Evolutionary conservation across 768 basidiomycete genomes (phyloP).

Genomic region (Trametes coccinea): DNA sequence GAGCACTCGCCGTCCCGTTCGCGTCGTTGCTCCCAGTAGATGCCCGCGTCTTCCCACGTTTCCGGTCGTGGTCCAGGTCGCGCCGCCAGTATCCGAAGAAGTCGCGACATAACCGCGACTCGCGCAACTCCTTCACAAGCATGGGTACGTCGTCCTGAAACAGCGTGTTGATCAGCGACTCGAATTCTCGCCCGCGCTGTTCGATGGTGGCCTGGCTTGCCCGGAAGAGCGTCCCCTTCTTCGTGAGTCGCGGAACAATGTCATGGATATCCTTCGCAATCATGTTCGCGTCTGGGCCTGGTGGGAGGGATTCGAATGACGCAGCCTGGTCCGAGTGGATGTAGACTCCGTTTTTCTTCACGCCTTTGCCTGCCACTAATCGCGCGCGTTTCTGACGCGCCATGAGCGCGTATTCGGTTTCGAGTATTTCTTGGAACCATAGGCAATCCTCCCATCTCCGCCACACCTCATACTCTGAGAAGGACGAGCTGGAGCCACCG

Average conservation of each 20-base stretch:
- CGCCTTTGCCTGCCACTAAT: constrained; percentile 69
- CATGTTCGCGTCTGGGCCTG: constrained; percentile 76
- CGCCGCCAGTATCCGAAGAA: constrained; percentile 81
- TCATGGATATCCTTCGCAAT: constrained; percentile 70
- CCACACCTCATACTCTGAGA: constrained; percentile 70
- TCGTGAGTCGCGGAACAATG: constrained; percentile 65
- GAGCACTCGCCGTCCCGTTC: constrained; percentile 34
- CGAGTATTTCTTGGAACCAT: constrained; percentile 69
- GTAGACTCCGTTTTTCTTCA: constrained; percentile 70
- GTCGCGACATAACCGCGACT: constrained; percentile 57
- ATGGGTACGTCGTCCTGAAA: constrained; percentile 63
- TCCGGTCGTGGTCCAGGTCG: constrained; percentile 62
- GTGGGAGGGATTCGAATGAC: constrained; percentile 83
- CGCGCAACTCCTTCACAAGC: constrained; percentile 65
- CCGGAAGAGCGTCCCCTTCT: constrained; percentile 73
- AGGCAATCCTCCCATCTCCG: constrained; percentile 84
- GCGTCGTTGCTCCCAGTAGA: constrained; percentile 23
- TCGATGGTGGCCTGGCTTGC: constrained; percentile 66
- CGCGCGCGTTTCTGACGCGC: constrained; percentile 69
- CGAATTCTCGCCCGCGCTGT: constrained; percentile 62
- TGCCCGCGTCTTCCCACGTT: constrained; percentile 29
- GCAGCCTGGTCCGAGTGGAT: constrained; percentile 72
- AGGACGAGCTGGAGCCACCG: constrained; percentile 25
- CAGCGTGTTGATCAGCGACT: constrained; percentile 56
- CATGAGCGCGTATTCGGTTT: constrained; percentile 60